phyloP scores from a whole-genome alignment of 768 basidiomycete species.

The Lenzites betulinus region DNA sequence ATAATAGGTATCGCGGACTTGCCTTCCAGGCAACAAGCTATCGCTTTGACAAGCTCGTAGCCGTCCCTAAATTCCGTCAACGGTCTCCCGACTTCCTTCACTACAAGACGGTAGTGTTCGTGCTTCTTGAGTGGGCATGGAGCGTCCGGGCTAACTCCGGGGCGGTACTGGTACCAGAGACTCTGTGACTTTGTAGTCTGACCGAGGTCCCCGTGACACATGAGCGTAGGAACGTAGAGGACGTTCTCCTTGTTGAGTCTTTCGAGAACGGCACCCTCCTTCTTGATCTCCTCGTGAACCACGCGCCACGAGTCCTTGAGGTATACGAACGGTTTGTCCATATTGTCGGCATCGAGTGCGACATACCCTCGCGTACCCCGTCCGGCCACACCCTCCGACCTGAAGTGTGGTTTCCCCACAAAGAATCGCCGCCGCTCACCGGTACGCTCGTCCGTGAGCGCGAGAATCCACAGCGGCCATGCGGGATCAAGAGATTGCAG shows the following conservation, averaged over 20 bases:
- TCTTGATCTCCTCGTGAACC: neutral
- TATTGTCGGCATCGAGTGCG: neutral
- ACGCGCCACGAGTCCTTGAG: constrained; percentile 8
- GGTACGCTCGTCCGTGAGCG: neutral
- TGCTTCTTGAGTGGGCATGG: constrained; percentile 1
- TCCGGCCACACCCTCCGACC: neutral
- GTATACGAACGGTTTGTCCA: neutral
- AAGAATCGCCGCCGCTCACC: neutral
- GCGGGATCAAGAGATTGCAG: neutral
- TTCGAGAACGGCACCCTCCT: neutral
- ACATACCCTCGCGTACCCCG: constrained; percentile 2
- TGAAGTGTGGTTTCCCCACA: constrained; percentile 4
- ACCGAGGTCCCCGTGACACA: neutral
- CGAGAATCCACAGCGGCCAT: constrained; percentile 4
- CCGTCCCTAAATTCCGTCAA: neutral
- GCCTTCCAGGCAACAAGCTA: neutral
- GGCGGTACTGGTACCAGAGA: neutral
- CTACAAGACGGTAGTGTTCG: constrained; percentile 3
- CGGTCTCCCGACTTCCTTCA: constrained; percentile 3
- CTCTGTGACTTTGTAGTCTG: neutral
- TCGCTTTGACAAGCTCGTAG: neutral
- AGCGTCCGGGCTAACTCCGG: neutral
- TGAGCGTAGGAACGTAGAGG: neutral
- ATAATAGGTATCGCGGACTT: neutral
- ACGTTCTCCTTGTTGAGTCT: neutral